Conservation (phyloP, 78 protist genomes). For the Tieghemostelium lacteum region DNA sequence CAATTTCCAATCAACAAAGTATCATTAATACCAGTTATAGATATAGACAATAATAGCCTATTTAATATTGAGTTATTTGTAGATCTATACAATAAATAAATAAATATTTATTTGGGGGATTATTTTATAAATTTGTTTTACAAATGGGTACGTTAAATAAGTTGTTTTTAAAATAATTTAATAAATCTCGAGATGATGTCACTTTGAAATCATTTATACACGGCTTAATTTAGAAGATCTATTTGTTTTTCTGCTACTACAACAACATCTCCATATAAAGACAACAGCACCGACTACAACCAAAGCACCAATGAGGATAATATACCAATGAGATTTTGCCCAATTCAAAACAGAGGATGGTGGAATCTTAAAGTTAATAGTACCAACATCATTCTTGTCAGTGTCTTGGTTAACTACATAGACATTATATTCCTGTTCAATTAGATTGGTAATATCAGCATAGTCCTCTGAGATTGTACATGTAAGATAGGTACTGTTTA, state of each 20-base stretch:
- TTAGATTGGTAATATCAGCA: neutral
- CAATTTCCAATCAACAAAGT: too few species aligned
- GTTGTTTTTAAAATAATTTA: too few species aligned
- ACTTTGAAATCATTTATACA: too few species aligned
- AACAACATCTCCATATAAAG: neutral
- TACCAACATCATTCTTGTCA: neutral
- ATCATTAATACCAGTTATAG: too few species aligned
- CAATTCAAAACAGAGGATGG: neutral
- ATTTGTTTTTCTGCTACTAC: slow-evolving; percentile 2
- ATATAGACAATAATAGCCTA: too few species aligned
- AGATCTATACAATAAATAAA: too few species aligned
- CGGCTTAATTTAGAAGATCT: too few species aligned
- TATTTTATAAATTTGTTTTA: too few species aligned
- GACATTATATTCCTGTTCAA: neutral
- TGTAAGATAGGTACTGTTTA: neutral
- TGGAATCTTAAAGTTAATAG: neutral
- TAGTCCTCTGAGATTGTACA: neutral
- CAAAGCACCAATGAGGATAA: slow-evolving; percentile 9
- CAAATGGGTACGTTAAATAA: too few species aligned
- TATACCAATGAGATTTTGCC: slow-evolving; percentile 31
- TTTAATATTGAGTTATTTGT: too few species aligned
- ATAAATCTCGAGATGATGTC: too few species aligned
- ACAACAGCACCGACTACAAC: neutral
- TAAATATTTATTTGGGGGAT: too few species aligned
- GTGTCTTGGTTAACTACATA: neutral